phyloP scores from a whole-genome alignment of 768 basidiomycete species.

The Coprinopsis marcescibilis region DNA sequence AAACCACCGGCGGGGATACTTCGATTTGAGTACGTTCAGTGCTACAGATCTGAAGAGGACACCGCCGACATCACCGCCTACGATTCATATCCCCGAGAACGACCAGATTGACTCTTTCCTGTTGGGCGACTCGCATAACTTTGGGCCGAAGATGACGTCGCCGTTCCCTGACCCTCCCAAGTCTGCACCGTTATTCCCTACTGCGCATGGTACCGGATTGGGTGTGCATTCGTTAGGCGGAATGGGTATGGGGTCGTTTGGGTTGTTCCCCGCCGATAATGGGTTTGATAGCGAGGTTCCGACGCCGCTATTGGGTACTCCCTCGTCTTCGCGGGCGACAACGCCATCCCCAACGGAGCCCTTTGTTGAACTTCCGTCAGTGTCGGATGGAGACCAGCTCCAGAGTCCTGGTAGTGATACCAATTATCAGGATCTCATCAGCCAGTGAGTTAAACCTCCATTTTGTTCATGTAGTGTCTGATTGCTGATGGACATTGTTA shows the following conservation, averaged over 20 bases:
- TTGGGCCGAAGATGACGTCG: no score
- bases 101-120: background rate
- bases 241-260: background rate
- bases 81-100: background rate
- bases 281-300: constrained; percentile 31
- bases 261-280: constrained; percentile 10
- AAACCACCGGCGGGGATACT: constrained; percentile 56
- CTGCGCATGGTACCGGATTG: background rate
- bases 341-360: constrained; percentile 36
- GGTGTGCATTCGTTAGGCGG: constrained; percentile 1
- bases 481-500: constrained; percentile 23
- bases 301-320: constrained; percentile 43
- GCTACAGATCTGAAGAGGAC: constrained; percentile 34
- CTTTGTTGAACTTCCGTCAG: constrained; percentile 16
- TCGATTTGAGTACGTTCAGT: constrained; percentile 34
- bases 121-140: background rate
- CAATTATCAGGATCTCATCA: constrained; percentile 57
- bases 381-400: constrained; percentile 14
- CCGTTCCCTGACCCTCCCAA: background rate
- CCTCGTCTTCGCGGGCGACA: constrained; percentile 36
- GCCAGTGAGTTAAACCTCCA: constrained; percentile 41
- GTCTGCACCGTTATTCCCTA: background rate
- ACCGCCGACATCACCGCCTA: constrained; percentile 42
- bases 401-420: constrained; percentile 30
- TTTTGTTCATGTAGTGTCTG: background rate